Evolutionary conservation across 371 early-diverging fungal genomes (phyloP), one percentile per base, ranked within the genome.

Genomic region (Smittium mucronatum): DNA sequence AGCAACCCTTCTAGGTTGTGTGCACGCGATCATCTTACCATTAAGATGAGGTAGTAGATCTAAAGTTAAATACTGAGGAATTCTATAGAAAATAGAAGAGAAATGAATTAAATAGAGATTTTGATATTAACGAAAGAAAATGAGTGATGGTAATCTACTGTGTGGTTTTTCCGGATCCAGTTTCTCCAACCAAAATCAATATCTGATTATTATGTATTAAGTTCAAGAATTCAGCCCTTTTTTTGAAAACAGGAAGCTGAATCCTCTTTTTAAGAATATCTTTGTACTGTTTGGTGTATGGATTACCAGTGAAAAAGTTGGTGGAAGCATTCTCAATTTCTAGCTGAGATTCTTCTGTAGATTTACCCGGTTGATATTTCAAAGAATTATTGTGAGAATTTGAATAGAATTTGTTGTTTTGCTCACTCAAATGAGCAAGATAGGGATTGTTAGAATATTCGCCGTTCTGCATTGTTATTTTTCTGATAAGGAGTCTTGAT

Each of bases 1-100:
- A 17, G 99, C 98, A 58, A 99, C 93, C 78, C 99, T 89, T 76
- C 99, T 89, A 29, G 99, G 99, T 77, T 99, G 99, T 36, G 99
- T 98, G 81, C 96, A 95, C 5, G 94, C 97, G 71, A 95, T 90
- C 83, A 89, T 85, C 74, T 85, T 91, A 64, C 92, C 91, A 67
- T 90, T 89, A n/a, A 83, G 73, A 67, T 93, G 92, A 34, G 96
- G 96, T 66, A 94, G 83, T 71, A 90, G 88, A 78, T 95, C 97
- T 73, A 88, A 89, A 0, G 89, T 84, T 76, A 97, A 78, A 74
- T 93, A 98, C 77, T 98, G 98, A 28, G 98, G 97, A 63, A 98
- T 93, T 28, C 59, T 59, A 59, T 21, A n/a, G 5, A 21, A 47
- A 47, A 47, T 47, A 47, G 5, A 11, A 47, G 21, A 47, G 21